Evolutionary conservation across 306 rosid species (phyloP).

Genomic region (Herpetospermum pedunculosum): DNA sequence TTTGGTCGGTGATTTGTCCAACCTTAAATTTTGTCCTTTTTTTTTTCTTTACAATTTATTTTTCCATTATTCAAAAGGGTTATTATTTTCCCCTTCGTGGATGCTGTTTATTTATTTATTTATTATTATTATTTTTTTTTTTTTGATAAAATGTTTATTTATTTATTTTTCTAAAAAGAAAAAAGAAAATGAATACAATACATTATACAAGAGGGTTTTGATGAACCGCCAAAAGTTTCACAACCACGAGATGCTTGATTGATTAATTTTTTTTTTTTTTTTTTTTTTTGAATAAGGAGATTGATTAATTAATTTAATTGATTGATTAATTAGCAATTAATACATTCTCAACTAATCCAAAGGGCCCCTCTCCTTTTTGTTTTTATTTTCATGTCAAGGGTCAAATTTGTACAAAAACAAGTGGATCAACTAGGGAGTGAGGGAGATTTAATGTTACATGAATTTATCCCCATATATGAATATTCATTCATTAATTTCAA

Average conservation of each 20-base stretch:
- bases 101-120: no score
- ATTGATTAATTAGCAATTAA: neutral
- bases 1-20: slow-evolving; percentile 13
- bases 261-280: no score
- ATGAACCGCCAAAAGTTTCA: slow-evolving; percentile 62
- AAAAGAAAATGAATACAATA: no score
- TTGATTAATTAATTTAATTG: no score
- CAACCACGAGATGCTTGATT: slow-evolving; percentile 58
- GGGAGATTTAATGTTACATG: neutral
- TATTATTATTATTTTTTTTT: no score
- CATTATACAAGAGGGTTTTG: neutral
- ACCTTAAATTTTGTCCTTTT: neutral
- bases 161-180: neutral
- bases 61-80: neutral
- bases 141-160: neutral
- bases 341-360: slow-evolving; percentile 13
- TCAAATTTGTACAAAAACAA: neutral
- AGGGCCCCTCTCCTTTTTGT: neutral
- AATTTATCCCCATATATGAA: neutral
- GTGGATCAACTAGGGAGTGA: neutral
- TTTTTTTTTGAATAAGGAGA: no score
- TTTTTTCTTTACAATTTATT: neutral
- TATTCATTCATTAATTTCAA: neutral
- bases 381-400: neutral
- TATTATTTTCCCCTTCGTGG: no score